Base-by-base conservation (phyloP, 352 stramenopile genomes). In the Thraustochytrium sp. region DNA sequence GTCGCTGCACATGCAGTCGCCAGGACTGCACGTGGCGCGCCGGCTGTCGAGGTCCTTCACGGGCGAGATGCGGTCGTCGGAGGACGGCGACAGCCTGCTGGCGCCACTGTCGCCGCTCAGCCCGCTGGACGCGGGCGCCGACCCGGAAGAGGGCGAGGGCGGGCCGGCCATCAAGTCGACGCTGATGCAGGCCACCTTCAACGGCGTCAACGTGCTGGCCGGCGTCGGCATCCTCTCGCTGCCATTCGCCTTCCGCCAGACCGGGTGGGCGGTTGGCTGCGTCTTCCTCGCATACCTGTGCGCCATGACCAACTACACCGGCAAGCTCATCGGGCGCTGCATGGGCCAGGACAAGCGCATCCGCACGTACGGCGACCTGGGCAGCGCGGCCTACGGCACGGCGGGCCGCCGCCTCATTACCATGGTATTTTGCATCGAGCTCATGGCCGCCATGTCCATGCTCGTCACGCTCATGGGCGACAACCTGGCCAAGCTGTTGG, bases 181-280 rank as follows among this genome's bases (percentile, higher is more conserved):
- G 54, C 93, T 93, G 82, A 89, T 90, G 21, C 89, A 91, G 49
- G 88, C 91, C 5, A 90, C 92, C 5, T 92, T 94, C 82, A 95
- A 94, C 56, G 89, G 89, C 46, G 91, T 95, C 85, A 95, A 95
- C 84, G 90, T 94, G 82, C 85, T 95, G 55, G 72, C 94, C n/a
- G 91, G 91, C 46, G 91, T 94, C 13, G 91, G 91, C 9, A 89
- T 94, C 74, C 89, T 95, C 59, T 93, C 91, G 63, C 92, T 91
- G 61, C 91, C 91, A 38, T 95, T 93, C 80, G 91, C 91, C 18
- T 64, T 95, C 86, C 90, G 91, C 34, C 93, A 89, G 29, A 93
- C 89, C 29, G 91, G 91, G 8, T 89, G 91, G 86, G 77, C 92
- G 38, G 86, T 93, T n/a, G 91, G 91, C 26, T 82, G 87, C 1